Evolutionary conservation across 441 rosid genomes (phyloP), one percentile per base, ranked within the genome.

Genomic region (Pelargonium australe): DNA sequence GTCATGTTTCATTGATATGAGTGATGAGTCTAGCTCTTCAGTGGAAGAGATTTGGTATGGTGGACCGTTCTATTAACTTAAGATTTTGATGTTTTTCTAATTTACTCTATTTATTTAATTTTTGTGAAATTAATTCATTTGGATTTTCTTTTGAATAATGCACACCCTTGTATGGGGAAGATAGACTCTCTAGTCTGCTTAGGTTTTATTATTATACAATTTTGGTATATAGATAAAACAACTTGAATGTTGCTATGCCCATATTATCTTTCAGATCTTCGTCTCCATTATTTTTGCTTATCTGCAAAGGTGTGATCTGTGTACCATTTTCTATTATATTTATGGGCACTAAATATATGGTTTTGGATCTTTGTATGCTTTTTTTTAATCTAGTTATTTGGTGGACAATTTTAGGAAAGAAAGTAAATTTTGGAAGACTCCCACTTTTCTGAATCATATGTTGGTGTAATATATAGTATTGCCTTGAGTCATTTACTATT

Each of bases 1-100:
- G 55, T 43, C 65, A 43, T 67, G 7, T 71, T 65, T 51, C 45
- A 70, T 64, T 66, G 23, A 10, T 65, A 69, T 66, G 44, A 13
- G 67, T 55, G 70, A 23, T 68, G 47, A 65, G 31, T 25, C 28
- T 25, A 28, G 31, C 31, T 28, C 31, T 28, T 28, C 31, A 28
- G 4, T 28, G 31, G 31, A 28, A 28, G 31, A 28, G 31, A 63
- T 37, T 69, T 23, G 69, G 61, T 64, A 4, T 61, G 31, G 53
- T 72, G 65, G 74, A 58, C 69, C 31, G 53, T 7, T 63, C 1
- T 53, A 11, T 45, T 28, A 61, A 25, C 40, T 37, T 1, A 1
- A 28, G 31, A 28, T 28, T 28, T 28, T 28, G 31, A 28, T 28
- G 2, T 28, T 28, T 28, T 28, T 2, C 3, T 28, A 28, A 28